phyloP scores from a whole-genome alignment of 306 rosid genomes.

The Quercus dentata region DNA sequence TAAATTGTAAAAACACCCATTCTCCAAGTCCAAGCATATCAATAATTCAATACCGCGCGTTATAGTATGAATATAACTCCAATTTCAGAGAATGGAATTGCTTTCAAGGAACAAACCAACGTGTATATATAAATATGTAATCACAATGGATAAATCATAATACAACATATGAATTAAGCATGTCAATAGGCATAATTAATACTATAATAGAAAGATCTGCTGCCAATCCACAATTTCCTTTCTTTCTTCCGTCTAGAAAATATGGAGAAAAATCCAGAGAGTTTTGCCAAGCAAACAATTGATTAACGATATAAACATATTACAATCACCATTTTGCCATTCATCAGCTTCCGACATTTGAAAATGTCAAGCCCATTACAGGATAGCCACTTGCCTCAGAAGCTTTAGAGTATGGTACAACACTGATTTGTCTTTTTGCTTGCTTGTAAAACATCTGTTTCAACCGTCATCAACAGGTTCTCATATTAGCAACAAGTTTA shows the following conservation, averaged over 20 bases:
- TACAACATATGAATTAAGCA: conserved; percentile 23
- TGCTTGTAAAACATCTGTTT: conserved; percentile 99
- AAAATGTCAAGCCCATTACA: conserved; percentile 23
- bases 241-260: conserved; percentile 34
- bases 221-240: conserved; percentile 30
- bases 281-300: conserved; percentile 55
- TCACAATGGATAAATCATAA: conserved; percentile 26
- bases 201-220: conserved; percentile 24
- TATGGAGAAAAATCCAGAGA: conserved; percentile 36
- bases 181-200: conserved; percentile 23
- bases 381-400: conserved; percentile 15
- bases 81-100: not conserved
- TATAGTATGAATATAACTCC: too few species aligned
- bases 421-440: conserved; percentile 92
- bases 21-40: too few species aligned
- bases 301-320: conserved; percentile 47
- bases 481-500: conserved; percentile 11
- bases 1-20: too few species aligned
- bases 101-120: conserved; percentile 20
- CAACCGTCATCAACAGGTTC: conserved; percentile 26
- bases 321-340: conserved; percentile 43
- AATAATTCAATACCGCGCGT: too few species aligned
- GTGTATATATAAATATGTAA: conserved; percentile 29
- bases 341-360: conserved; percentile 32
- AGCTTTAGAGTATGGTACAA: conserved; percentile 79